Evolutionary conservation across 768 basidiomycete genomes (phyloP).

Genomic region (Mycena indigotica): DNA sequence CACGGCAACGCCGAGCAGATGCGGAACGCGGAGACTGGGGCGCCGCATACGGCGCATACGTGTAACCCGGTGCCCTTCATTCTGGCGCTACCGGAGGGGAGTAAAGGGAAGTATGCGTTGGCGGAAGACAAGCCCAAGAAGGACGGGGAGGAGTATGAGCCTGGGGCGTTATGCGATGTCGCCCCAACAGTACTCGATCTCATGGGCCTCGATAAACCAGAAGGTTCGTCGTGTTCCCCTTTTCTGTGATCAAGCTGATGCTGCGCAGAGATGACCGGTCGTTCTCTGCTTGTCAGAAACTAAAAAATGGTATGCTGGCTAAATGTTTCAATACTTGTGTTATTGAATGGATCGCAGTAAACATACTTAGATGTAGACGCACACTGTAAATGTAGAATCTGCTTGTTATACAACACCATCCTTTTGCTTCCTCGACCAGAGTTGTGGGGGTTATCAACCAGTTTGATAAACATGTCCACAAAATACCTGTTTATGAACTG

Average conservation of each 20-base stretch:
- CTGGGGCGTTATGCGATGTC: conserved; percentile 84
- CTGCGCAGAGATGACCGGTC: conserved; percentile 57
- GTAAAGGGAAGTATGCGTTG: conserved; percentile 53
- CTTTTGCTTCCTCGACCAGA: too few relatives aligned
- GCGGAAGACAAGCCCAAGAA: conserved; percentile 43
- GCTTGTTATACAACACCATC: background rate
- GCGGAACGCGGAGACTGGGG: conserved; percentile 79
- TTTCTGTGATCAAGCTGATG: conserved; percentile 8
- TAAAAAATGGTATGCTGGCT: background rate
- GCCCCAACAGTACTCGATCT: conserved; percentile 86
- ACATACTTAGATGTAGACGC: too few relatives aligned
- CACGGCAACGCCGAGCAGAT: conserved; percentile 97
- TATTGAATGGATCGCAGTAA: too few relatives aligned
- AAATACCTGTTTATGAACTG: too few relatives aligned
- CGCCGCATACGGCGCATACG: conserved; percentile 90
- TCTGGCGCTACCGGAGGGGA: conserved; percentile 59
- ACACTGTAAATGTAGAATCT: background rate
- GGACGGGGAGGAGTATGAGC: conserved; percentile 56
- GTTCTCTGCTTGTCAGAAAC: conserved; percentile 41
- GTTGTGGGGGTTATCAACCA: too few relatives aligned
- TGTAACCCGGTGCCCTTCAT: conserved; percentile 92
- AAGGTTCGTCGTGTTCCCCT: conserved; percentile 48
- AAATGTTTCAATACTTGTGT: too few relatives aligned
- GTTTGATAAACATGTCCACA: too few relatives aligned
- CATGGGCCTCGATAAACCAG: conserved; percentile 67